Evolutionary conservation across 164 flowering plant genomes (phyloP), one percentile per base, ranked within the genome.

Genomic region (Hamamelis virginiana): DNA sequence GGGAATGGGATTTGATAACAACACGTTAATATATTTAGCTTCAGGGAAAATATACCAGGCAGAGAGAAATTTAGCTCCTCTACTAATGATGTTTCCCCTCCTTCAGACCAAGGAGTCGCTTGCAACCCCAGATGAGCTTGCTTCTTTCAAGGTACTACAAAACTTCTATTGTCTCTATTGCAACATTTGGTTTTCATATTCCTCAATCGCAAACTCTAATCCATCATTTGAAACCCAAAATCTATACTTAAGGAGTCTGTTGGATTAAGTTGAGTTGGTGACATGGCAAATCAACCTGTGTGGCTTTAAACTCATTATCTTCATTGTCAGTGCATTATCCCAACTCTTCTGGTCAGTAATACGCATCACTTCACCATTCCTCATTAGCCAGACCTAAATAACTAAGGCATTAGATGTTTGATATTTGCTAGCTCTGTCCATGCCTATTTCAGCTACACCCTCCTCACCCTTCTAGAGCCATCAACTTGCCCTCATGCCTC

Each of bases 1-100:
- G 67, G 97, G 92, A 59, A 91, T 91, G 97, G 94, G 94, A 61
- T 91, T 91, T 67, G 81, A 72, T 57, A 87, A 86, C 77, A 78
- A 75, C 68, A 91, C 97, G 58, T 75, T 89, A 45, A 87, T 91
- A 55, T 91, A 87, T 82, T 75, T 91, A 73, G 92, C 97, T 56
- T 88, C 94, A 21, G 97, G 94, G 25, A 84, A 83, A 72, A 84
- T 91, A 74, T 91, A 89, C 80, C 77, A 74, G 48, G 84, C 82
- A 21, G 77, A 85, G 69, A 82, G 50, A 75, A 76, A 88, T 65
- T 75, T 91, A 67, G 81, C 87, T 74, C 92, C 97, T 59, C 71
- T 91, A 26, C 52, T 63, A 27, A 71, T 79, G 76, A 89, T 91
- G 94, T 91, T 87, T 81, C 97, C 97, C 38, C 81, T 83, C 69